Base-by-base conservation (phyloP, 1,139 yeast species). In the Yamadazyma sp. region DNA sequence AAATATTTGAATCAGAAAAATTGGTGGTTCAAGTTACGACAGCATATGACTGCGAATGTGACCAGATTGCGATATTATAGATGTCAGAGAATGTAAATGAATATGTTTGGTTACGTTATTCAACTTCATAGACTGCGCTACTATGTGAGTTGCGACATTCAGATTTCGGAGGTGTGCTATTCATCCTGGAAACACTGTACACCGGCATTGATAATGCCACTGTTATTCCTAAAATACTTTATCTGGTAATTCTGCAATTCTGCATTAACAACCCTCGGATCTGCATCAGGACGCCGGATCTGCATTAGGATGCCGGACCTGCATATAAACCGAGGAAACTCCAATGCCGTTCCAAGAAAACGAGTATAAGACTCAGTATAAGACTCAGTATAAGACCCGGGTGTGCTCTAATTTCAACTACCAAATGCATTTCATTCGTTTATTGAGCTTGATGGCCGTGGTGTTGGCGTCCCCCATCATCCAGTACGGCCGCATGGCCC, bases 401-500 rank as follows among this genome's bases (percentile, higher is more conserved):
- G n/a, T n/a, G n/a, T n/a, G n/a, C n/a, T n/a, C n/a, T n/a, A n/a
- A n/a, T n/a, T n/a, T n/a, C n/a, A n/a, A n/a, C n/a, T n/a, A n/a
- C n/a, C n/a, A n/a, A 11, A 23, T 23, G 26, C 26, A 23, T 10
- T 27, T 27, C 20, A 9, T 27, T 15, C 29, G 29, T 27, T 27
- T 27, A 8, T 22, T 25, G 18, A 17, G 22, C 13, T 10, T 37
- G 14, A 14, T 33, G 11, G 24, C 31, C 16, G 6, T 21, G 6
- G 25, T 13, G 11, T n/a, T 24, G 25, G 24, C 26, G 3, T 21
- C 38, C 6, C 34, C 29, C 11, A 21, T 25, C 10, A 12, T 39
- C n/a, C 15, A 34, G 23, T 37, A 34, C 22, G 31, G 26, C 15
- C 40, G 34, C 25, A 35, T 47, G n/a, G 17, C 29, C 4, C 87